Base-by-base conservation (phyloP, 495 filamentous ascomycete species). In the Aspergillus sclerotioniger region DNA sequence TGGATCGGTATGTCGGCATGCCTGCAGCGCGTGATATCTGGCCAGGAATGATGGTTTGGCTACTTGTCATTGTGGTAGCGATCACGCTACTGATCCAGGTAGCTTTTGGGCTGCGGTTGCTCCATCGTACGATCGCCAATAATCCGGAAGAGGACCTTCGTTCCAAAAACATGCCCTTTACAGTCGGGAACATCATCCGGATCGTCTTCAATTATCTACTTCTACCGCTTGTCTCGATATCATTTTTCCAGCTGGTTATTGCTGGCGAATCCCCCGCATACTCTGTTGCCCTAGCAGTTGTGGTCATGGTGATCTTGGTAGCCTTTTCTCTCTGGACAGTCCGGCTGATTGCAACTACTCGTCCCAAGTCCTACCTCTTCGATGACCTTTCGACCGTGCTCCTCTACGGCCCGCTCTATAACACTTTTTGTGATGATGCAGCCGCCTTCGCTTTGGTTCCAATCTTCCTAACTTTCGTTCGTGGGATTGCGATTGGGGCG, bases 331-430 rank as follows among this genome's bases (percentile, higher is more conserved):
- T 79, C n/a, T 96, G 88, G 87, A 81, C 93, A 1, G 80, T 92
- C 37, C 85, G 85, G 64, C 76, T 93, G 35, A 92, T 97, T 64
- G 83, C 85, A 29, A 85, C 79, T 20, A 92, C 91, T 3, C 85
- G 90, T 58, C 94, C 94, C 0, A 86, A 89, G 44, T 85, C 90
- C 13, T 87, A 87, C 60, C 81, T 98, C 19, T 98, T 96, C 67
- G 94, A 98, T 68, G 91, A 97, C 70, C 81, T 98, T 47, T 83
- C 90, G 8, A 96, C 90, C 0, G 87, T 97, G 9, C 80, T 98
- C 12, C 78, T 91, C 1, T 98, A 96, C 65, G 94, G 94, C 5
- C 90, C 94, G 3, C 80, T 98, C n/a, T 98, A 98, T 76, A 98
- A 98, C 71, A 98, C 95, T 2, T 96, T 93, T 67, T 86, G 82